Evolutionary conservation across 1,284 basidiomycete genomes (phyloP), one percentile per base, ranked within the genome.

Genomic region (Pholiota adiposa): DNA sequence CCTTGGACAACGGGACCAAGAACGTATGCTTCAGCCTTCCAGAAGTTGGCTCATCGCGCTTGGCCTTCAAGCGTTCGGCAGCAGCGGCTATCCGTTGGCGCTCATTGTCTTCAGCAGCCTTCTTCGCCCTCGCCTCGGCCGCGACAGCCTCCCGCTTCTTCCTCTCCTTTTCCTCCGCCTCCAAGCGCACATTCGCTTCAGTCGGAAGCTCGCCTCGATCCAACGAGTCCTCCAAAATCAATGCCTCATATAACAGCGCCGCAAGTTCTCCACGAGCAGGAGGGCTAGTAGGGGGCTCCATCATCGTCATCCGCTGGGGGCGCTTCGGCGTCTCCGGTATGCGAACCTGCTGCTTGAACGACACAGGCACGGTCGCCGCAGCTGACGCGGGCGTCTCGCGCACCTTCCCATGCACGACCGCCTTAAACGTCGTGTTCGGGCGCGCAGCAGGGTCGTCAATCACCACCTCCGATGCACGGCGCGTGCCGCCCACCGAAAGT

Each of bases 381-480:
- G 66, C 60, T 7, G 67, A 41, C 1, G 68, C 63, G 0, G 72
- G 65, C 9, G 56, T 61, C 57, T 81, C 80, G 7, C 72, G 72
- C 18, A 82, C 75, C 63, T 82, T 85, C 61, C 75, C 70, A 63
- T 85, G 84, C 38, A 86, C 84, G 11, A 85, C 79, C 18, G 84
- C 82, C 49, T 72, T 77, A 70, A 86, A 86, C 7, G 75, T 72
- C 27, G 70, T 46, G 52, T 63, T 60, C 18, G 51, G 34, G 19
- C 34, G 57, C 23, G 56, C 43, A 27, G 51, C 48, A 18, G 49
- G 46, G 38, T 51, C 51, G 14, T 46, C n/a, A 6, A 65, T 54
- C 41, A 68, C 64, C 36, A 64, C 46, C 38, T 67, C 66, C 14
- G 65, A 51, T 14, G 53, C 59, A 38, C 53, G 49, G 5, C 59